phyloP scores from a whole-genome alignment of 106 monocot genomes.

The Posidonia australis region DNA sequence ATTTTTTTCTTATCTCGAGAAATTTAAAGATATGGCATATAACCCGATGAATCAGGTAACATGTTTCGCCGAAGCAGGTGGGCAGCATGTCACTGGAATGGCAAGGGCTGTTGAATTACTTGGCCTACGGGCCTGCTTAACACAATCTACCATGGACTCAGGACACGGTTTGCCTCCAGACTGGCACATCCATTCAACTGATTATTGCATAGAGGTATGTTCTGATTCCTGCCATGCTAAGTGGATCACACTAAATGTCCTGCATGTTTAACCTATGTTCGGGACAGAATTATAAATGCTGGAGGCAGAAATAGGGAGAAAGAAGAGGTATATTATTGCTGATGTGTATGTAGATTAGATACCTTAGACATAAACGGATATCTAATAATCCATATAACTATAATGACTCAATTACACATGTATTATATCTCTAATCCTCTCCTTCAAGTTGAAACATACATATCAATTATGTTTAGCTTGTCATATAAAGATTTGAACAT shows the following conservation, averaged over 20 bases:
- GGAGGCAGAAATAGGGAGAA: too few species aligned
- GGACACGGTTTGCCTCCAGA: conserved; percentile 65
- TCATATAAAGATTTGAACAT: too few species aligned
- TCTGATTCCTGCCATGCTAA: not conserved
- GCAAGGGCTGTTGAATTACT: conserved; percentile 68
- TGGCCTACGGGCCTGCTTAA: conserved; percentile 79
- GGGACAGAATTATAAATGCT: too few species aligned
- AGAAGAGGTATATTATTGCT: too few species aligned
- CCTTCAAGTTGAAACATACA: too few species aligned
- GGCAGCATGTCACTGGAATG: conserved; percentile 81
- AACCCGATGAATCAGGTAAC: conserved; percentile 46
- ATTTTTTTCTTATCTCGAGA: not conserved
- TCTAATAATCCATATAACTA: too few species aligned
- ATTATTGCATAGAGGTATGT: conserved; percentile 66
- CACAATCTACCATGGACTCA: conserved; percentile 82
- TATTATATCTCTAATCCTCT: too few species aligned
- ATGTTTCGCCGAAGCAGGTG: conserved; percentile 96
- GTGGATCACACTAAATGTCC: not conserved
- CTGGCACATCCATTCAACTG: conserved; percentile 50
- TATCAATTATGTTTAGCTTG: too few species aligned
- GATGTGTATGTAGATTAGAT: too few species aligned
- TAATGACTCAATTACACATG: too few species aligned
- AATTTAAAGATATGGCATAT: not conserved
- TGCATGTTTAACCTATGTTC: not conserved
- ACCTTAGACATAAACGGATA: too few species aligned